Conservation (phyloP, 2,329 filamentous ascomycete species). For the Zasmidium angulare region DNA sequence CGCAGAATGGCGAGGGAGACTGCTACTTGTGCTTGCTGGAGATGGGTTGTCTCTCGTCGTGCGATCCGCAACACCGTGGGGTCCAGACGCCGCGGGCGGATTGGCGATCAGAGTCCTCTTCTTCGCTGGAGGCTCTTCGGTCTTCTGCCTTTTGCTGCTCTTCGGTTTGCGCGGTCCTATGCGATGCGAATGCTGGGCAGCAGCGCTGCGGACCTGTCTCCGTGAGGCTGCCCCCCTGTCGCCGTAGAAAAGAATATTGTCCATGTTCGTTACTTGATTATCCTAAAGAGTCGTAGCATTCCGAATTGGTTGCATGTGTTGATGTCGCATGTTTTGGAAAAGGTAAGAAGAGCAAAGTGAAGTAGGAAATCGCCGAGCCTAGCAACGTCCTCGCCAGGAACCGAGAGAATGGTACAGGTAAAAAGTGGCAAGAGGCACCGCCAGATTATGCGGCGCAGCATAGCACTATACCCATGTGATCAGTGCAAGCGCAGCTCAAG, state of each 20-base stretch:
- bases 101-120: not conserved
- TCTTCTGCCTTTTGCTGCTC: not conserved
- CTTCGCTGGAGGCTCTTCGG: not conserved
- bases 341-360: no score
- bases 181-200: conserved; percentile 22
- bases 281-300: no score
- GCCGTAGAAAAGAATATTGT: conserved; percentile 25
- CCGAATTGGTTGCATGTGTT: no score
- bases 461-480: no score
- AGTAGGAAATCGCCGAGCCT: no score
- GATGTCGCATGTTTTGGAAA: no score
- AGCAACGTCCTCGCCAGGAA: no score
- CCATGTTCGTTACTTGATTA: no score
- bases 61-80: not conserved
- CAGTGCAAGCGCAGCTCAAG: no score
- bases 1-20: no score
- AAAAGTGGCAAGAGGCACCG: not conserved
- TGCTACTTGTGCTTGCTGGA: not conserved
- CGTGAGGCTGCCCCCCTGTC: conserved; percentile 21
- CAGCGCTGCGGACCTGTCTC: conserved; percentile 24
- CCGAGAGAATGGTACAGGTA: not conserved
- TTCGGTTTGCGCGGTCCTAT: conserved; percentile 26
- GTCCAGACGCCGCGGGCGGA: not conserved
- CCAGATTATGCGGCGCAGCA: no score
- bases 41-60: not conserved